phyloP scores from a whole-genome alignment of 331 rosid species.

The Quercus tomentella region DNA sequence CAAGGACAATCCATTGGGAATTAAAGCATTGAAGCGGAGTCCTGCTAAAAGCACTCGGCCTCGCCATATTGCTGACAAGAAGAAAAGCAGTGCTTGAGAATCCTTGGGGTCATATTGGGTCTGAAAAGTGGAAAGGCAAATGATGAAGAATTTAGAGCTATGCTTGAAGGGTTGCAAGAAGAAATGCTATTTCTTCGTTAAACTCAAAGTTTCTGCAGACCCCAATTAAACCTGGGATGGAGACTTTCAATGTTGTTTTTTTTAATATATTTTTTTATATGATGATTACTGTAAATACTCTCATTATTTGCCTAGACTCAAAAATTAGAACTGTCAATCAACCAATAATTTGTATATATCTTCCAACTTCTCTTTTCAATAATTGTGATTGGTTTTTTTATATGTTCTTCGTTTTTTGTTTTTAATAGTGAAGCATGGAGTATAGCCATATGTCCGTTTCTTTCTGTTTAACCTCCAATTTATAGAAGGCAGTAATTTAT shows the following conservation, averaged over 20 bases:
- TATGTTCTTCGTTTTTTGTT: not conserved
- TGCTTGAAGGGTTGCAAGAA: not conserved
- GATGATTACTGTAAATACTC: conserved; percentile 29
- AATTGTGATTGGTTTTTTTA: not conserved
- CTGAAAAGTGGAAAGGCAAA: not conserved
- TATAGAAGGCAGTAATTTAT: too few relatives aligned
- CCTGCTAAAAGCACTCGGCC: conserved; percentile 35
- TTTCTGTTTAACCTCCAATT: not conserved
- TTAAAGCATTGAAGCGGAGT: conserved; percentile 44
- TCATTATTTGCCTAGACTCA: not conserved
- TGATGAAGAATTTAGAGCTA: not conserved
- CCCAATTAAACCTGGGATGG: not conserved
- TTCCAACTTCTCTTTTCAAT: not conserved
- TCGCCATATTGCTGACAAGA: conserved; percentile 18
- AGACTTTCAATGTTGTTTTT: not conserved
- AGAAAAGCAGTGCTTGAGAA: conserved; percentile 8
- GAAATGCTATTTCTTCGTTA: not conserved
- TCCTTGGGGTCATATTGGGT: not conserved
- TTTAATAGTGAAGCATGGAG: not conserved
- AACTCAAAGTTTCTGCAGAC: not conserved
- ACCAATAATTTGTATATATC: not conserved
- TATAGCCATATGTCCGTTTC: not conserved
- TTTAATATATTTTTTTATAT: too few relatives aligned
- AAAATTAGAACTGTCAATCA: not conserved
- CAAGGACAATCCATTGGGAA: conserved; percentile 44